Percentiles rank a stretch among this genome's conserved stretches.
phyloP scores from a whole-genome alignment of 495 filamentous ascomycete species.

The Podospora anserina region DNA sequence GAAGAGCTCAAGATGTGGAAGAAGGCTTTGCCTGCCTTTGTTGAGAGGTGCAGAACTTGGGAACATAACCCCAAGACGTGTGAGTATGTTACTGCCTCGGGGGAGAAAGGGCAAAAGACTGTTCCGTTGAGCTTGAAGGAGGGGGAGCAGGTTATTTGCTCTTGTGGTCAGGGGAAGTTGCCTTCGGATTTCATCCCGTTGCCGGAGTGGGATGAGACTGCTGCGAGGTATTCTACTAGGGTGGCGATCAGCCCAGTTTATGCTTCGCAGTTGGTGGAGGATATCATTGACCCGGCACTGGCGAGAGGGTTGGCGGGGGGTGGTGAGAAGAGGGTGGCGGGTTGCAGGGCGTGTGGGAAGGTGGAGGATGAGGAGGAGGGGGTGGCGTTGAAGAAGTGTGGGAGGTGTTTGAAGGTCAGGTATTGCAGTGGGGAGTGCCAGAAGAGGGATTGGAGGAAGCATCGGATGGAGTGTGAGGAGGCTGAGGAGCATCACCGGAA shows the following conservation, averaged over 20 bases:
- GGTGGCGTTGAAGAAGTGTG: constrained; percentile 29
- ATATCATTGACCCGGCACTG: constrained; percentile 21
- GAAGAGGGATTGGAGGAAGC: constrained; percentile 40
- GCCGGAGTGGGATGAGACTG: constrained; percentile 33
- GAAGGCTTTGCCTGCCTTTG: constrained; percentile 43
- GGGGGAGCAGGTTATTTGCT: constrained; percentile 33
- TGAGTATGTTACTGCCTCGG: constrained; percentile 40
- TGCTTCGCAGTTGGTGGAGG: constrained; percentile 33
- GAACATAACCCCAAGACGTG: constrained; percentile 42
- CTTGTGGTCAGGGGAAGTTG: constrained; percentile 36
- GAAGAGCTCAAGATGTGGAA: constrained; percentile 53
- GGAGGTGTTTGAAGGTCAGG: constrained; percentile 28
- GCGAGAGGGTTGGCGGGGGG: constrained; percentile 6
- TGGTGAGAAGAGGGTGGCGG: background rate
- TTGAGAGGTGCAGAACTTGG: constrained; percentile 56
- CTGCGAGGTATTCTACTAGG: constrained; percentile 28
- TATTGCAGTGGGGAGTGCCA: constrained; percentile 40
- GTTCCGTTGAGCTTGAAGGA: constrained; percentile 31
- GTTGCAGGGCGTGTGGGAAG: constrained; percentile 32
- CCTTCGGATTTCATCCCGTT: constrained; percentile 30
- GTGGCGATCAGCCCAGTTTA: constrained; percentile 39
- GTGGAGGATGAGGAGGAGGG: constrained; percentile 19
- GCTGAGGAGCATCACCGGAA: constrained; percentile 2
- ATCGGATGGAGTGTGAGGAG: constrained; percentile 34
- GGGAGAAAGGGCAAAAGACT: constrained; percentile 7